A percentile compares a stretch with the other conserved stretches of the same genome.
Conservation (phyloP, 106 monocot species). For the Apostasia ramifera region DNA sequence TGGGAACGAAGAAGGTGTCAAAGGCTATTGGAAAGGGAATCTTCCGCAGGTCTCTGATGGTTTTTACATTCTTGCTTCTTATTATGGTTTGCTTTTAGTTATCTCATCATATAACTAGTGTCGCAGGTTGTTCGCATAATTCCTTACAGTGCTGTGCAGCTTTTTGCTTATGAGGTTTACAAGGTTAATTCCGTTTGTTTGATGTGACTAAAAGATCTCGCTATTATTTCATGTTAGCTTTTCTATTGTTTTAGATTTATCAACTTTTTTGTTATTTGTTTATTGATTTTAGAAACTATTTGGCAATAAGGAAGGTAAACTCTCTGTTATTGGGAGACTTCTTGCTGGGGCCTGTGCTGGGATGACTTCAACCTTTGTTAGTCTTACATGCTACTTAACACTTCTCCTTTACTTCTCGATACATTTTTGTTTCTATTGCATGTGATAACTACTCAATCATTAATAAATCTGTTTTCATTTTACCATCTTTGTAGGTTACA, state of each 20-base stretch:
- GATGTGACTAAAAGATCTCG: background rate
- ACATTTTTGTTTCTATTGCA: too few relatives aligned
- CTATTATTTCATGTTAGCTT: background rate
- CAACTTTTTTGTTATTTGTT: background rate
- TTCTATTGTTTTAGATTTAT: background rate
- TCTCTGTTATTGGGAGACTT: conserved; percentile 85
- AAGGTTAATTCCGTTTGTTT: conserved; percentile 43
- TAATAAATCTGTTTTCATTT: background rate
- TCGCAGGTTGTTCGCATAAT: conserved; percentile 87
- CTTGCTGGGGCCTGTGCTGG: conserved; percentile 95
- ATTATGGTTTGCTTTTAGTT: background rate
- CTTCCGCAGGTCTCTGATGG: conserved; percentile 69
- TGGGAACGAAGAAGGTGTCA: conserved; percentile 70
- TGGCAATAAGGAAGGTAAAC: conserved; percentile 59
- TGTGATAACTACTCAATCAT: background rate
- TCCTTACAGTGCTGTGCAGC: conserved; percentile 93
- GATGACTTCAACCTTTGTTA: conserved; percentile 97
- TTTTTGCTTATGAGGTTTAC: conserved; percentile 92
- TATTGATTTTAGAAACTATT: conserved; percentile 66
- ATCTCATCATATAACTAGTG: conserved; percentile 12
- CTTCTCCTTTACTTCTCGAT: too few relatives aligned
- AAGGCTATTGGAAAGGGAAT: conserved; percentile 97
- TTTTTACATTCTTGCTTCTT: background rate
- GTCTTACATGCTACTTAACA: conserved; percentile 12
- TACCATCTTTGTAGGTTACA: conserved; percentile 49